Percentiles rank a stretch among this genome's conserved stretches.
These are phyloP conservation scores for Phytopythium chamaehyphon DNA, from an alignment of 352 stramenopile species.

Conservation along the genomic window DNA sequence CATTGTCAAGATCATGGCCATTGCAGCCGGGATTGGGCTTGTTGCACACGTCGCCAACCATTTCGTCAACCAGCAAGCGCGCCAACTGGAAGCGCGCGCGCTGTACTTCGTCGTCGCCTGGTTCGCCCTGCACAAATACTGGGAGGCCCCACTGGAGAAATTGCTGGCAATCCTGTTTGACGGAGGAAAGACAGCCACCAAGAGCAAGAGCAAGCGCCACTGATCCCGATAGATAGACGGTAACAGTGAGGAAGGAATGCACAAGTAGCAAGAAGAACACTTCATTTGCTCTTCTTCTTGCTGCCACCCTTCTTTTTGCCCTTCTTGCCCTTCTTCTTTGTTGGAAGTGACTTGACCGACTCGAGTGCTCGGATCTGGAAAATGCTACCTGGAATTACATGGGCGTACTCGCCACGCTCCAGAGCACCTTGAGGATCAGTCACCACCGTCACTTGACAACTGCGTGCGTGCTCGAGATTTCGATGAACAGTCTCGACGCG, in stretches of 20 bases:
- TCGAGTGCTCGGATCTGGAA: conserved; percentile 72
- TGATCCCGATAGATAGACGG: conserved; percentile 8
- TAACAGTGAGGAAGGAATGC: neutral
- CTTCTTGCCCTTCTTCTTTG: conserved; percentile 16
- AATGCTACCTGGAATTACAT: conserved; percentile 56
- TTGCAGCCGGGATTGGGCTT: conserved; percentile 38
- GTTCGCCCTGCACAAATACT: conserved; percentile 74
- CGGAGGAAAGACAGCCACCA: neutral
- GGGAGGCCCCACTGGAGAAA: conserved; percentile 38
- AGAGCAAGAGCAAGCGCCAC: conserved; percentile 25
- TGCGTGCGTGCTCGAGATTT: conserved; percentile 43
- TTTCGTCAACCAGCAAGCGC: conserved; percentile 42
- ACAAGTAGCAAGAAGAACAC: neutral
- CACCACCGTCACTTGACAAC: conserved; percentile 36
- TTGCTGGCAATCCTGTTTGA: conserved; percentile 25
- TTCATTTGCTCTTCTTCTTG: conserved; percentile 41
- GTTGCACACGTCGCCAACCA: conserved; percentile 59
- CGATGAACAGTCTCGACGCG: conserved; percentile 37
- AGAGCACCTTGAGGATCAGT: conserved; percentile 36
- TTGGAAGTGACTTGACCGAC: conserved; percentile 14
- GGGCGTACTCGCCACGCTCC: conserved; percentile 45
- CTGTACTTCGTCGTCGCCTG: conserved; percentile 69
- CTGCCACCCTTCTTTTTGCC: conserved; percentile 24
- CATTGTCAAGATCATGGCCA: conserved; percentile 37
- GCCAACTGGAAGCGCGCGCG: conserved; percentile 38